Base-by-base conservation (phyloP, 768 basidiomycete genomes). In the Mrakia blollopis region DNA sequence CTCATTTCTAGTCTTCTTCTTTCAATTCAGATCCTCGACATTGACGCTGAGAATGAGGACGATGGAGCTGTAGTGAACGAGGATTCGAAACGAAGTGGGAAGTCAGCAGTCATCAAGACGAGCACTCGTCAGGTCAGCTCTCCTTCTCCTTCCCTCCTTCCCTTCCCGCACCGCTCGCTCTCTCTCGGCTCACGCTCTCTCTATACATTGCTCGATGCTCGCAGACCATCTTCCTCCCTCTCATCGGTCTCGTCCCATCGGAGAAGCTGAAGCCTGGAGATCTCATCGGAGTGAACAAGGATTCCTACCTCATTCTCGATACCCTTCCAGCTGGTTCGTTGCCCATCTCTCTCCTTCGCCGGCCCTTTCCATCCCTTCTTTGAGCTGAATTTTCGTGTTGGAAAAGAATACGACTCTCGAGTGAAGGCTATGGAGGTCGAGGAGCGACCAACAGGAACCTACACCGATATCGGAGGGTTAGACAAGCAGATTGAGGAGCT, bases 381-480 rank as follows among this genome's bases (percentile, higher is more conserved):
- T 63, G 16, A 50, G 37, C 62, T 50, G 28, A 30, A 23, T 7
- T 16, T n/a, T 7, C 21, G 16, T 65, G 50, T 62, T 39, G 44
- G 14, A 14, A 13, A 92, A 35, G 97, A 99, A 85, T 98, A 94
- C 82, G 97, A 99, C 84, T 94, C 94, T 50, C 90, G 97, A 65
- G 97, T 99, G 35, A 98, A 98, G 84, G 97, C 97, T 13, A 99
- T 99, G 97, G 97, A 99, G 82, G 97, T 99, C 1, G 97, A 99
- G 80, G 97, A 98, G 83, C 88, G 94, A 72, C 97, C 97, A 47
- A 98, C 95, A 18, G 97, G 98, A 84, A 92, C 90, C 3, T 98
- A 98, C 82, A 95, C 94, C 32, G 83, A 84, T 84, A 96, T 99
- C 78, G 97, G 97, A 84, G 97, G 97, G 32, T 82, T 99, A 83